Conservation (phyloP, 2,329 filamentous ascomycete species). For the Pseudogymnoascus sp. region DNA sequence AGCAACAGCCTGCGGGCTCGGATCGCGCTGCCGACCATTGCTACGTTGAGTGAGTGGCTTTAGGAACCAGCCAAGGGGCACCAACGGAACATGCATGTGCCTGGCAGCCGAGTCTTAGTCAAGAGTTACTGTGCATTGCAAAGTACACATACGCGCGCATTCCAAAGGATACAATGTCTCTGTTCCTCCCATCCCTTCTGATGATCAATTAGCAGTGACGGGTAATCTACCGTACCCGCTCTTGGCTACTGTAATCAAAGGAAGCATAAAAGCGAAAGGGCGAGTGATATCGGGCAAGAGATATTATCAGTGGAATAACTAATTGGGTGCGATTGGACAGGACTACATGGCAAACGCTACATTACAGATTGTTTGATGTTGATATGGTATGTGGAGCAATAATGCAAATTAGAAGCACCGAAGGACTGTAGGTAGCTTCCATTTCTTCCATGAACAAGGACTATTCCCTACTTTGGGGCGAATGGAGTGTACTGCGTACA, state of each 20-base stretch:
- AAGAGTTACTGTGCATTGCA: not conserved
- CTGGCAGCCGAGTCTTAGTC: not conserved
- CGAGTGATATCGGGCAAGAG: not conserved
- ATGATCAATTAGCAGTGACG: not conserved
- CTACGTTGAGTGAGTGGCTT: not conserved
- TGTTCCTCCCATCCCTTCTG: not conserved
- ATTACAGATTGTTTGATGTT: not conserved
- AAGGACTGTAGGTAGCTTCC: not conserved
- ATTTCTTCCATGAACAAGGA: not conserved
- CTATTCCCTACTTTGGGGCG: not conserved
- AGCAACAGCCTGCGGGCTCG: conserved; percentile 4
- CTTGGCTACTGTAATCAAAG: not conserved
- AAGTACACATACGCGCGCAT: not conserved
- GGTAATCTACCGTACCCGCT: not conserved
- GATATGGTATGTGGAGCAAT: not conserved
- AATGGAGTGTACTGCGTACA: not conserved
- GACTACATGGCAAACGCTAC: not conserved
- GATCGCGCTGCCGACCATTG: not conserved
- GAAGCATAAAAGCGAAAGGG: not conserved
- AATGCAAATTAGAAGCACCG: not conserved
- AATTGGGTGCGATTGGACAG: not conserved
- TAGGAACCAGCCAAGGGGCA: not conserved
- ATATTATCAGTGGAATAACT: conserved; percentile 8
- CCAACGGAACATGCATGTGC: not conserved
- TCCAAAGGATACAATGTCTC: not conserved